Base-by-base conservation (phyloP, 2,329 filamentous ascomycete species). In the Alternaria tenuissima region DNA sequence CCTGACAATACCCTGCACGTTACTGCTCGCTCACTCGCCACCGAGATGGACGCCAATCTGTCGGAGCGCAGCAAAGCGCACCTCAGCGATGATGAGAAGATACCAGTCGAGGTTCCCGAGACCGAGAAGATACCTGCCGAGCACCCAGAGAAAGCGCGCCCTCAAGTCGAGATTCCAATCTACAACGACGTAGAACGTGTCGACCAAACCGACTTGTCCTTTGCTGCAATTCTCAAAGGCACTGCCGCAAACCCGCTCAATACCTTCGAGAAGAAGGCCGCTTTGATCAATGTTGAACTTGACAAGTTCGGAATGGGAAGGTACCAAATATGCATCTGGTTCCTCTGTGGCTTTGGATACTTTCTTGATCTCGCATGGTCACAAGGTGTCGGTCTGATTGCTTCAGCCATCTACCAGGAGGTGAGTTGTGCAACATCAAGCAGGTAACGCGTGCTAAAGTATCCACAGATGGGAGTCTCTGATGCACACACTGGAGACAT, bases 301-400 rank as follows among this genome's bases (percentile, higher is more conserved):
- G 71, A 74, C 56, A 71, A 71, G n/a, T 73, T 74, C 26, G 71
- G 71, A 9, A 63, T 74, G 48, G 70, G 71, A 14, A 64, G 48
- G 39, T 74, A 74, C 34, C 71, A 74, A 30, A 67, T 73, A 62
- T 74, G 71, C 51, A 73, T 74, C 52, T 74, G 71, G 71, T 72
- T 74, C 32, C 69, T 74, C 9, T 74, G 71, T 49, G 71, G 71
- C 14, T 74, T 74, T 44, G 71, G 71, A 20, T 74, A 74, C 49
- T 74, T 74, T 38, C 59, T 74, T 26, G 71, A 74, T 32, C 61
- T 74, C n/a, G 70, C 71, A n/a, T 74, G 71, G 71, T 57, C 70
- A 12, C 70, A 74, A 36, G 70, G 71, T 49, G 70, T 74, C 7
- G 71, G 71, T 26, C 47, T 74, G 28, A 69, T 71, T 26, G 63